phyloP scores from a whole-genome alignment of 1,284 basidiomycete species.

The Lentinula novae-zelandiae region DNA sequence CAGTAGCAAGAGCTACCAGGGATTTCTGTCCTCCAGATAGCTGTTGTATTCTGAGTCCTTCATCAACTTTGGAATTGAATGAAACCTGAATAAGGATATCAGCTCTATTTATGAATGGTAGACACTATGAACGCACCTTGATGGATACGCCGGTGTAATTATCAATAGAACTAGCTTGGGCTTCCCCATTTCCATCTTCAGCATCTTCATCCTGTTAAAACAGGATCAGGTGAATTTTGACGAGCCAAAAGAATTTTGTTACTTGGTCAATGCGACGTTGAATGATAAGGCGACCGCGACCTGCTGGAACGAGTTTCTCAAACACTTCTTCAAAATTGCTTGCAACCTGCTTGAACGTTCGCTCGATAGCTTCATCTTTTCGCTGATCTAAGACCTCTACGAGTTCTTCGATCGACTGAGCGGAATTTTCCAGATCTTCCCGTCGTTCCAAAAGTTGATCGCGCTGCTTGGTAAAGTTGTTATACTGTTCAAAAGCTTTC shows the following conservation, averaged over 20 bases:
- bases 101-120: background rate
- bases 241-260: constrained; percentile 20
- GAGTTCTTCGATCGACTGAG: constrained; percentile 89
- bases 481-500: constrained; percentile 98
- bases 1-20: constrained; percentile 91
- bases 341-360: constrained; percentile 97
- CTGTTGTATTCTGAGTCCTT: constrained; percentile 94
- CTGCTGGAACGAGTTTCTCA: constrained; percentile 94
- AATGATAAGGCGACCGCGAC: constrained; percentile 88
- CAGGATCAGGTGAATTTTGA: background rate
- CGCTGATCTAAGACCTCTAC: constrained; percentile 93
- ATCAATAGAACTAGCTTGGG: constrained; percentile 77
- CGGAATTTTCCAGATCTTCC: constrained; percentile 88
- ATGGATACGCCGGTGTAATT: constrained; percentile 98
- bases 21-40: constrained; percentile 98
- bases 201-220: constrained; percentile 61
- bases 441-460: constrained; percentile 86
- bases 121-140: constrained; percentile 46
- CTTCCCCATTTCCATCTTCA: constrained; percentile 65
- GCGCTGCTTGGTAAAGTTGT: constrained; percentile 95
- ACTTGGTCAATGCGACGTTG: constrained; percentile 87
- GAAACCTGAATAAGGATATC: constrained; percentile 63
- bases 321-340: constrained; percentile 98
- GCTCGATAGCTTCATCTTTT: constrained; percentile 97
- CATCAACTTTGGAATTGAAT: constrained; percentile 97